Evolutionary conservation across 192 early-diverging fungal species (phyloP).

Genomic region (Backusella circina): DNA sequence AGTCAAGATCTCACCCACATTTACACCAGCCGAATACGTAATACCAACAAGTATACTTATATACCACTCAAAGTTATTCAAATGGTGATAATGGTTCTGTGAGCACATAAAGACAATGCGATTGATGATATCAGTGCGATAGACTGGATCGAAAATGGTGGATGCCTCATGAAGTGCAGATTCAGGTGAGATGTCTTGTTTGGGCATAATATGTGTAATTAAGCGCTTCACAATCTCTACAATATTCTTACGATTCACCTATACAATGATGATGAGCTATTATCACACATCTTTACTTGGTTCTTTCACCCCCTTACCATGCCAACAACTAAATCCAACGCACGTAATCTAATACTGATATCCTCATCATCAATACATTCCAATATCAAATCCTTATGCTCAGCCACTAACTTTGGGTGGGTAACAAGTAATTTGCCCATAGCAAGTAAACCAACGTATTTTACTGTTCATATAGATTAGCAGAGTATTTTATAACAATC

Average conservation of each 20-base stretch:
- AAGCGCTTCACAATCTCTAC: slow-evolving; percentile 80
- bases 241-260: slow-evolving; percentile 77
- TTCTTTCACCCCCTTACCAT: slow-evolving; percentile 55
- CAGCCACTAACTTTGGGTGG: slow-evolving; percentile 79
- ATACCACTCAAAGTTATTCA: slow-evolving; percentile 97
- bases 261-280: not conserved
- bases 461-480: slow-evolving; percentile 59
- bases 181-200: slow-evolving; percentile 23
- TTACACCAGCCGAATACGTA: slow-evolving; percentile 70
- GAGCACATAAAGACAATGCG: slow-evolving; percentile 82
- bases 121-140: slow-evolving; percentile 79
- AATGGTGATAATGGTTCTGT: slow-evolving; percentile 77
- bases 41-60: slow-evolving; percentile 77
- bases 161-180: slow-evolving; percentile 24
- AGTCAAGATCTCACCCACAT: slow-evolving; percentile 66
- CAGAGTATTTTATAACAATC: not conserved
- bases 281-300: too few species aligned
- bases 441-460: slow-evolving; percentile 89
- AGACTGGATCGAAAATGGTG: slow-evolving; percentile 57
- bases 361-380: slow-evolving; percentile 91
- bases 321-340: slow-evolving; percentile 80
- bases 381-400: slow-evolving; percentile 81
- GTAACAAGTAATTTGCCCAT: slow-evolving; percentile 77
- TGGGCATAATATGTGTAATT: slow-evolving; percentile 71
- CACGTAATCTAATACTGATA: slow-evolving; percentile 84